Conservation (phyloP, 805 yeast genomes). For the Candida tibetensis region DNA sequence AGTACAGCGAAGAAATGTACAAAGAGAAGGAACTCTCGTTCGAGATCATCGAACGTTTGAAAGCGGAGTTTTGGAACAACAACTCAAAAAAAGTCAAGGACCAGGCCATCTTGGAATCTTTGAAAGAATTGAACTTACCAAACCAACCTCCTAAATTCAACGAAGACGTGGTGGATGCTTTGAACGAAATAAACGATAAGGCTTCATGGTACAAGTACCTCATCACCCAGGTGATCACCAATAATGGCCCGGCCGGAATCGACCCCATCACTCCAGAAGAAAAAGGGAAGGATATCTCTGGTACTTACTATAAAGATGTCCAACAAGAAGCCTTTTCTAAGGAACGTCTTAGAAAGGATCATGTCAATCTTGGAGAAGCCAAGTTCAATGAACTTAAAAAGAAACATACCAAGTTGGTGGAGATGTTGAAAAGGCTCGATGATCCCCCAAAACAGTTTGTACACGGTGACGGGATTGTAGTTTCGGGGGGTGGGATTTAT, state of each 20-base stretch:
- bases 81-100: slow-evolving; percentile 10
- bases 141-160: slow-evolving; percentile 9
- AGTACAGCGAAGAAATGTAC: slow-evolving; percentile 14
- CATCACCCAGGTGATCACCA: slow-evolving; percentile 11
- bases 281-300: slow-evolving; percentile 13
- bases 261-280: slow-evolving; percentile 12
- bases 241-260: slow-evolving; percentile 12
- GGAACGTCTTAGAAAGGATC: slow-evolving; percentile 9
- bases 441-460: slow-evolving; percentile 25
- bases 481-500: slow-evolving; percentile 27
- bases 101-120: slow-evolving; percentile 13
- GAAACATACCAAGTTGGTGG: slow-evolving; percentile 27
- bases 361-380: slow-evolving; percentile 14
- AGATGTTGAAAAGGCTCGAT: slow-evolving; percentile 21
- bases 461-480: slow-evolving; percentile 34
- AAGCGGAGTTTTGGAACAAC: slow-evolving; percentile 10
- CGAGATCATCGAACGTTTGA: slow-evolving; percentile 13
- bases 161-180: slow-evolving; percentile 6
- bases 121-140: slow-evolving; percentile 9
- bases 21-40: slow-evolving; percentile 11
- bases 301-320: slow-evolving; percentile 11
- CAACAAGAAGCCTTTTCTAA: slow-evolving; percentile 13
- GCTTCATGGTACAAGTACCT: slow-evolving; percentile 11
- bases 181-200: slow-evolving; percentile 9
- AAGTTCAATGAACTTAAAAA: slow-evolving; percentile 20